These are phyloP conservation scores for Rhizoclosmatium globosum DNA, from an alignment of 192 early-diverging fungal genomes.

Conservation along the genomic window DNA sequence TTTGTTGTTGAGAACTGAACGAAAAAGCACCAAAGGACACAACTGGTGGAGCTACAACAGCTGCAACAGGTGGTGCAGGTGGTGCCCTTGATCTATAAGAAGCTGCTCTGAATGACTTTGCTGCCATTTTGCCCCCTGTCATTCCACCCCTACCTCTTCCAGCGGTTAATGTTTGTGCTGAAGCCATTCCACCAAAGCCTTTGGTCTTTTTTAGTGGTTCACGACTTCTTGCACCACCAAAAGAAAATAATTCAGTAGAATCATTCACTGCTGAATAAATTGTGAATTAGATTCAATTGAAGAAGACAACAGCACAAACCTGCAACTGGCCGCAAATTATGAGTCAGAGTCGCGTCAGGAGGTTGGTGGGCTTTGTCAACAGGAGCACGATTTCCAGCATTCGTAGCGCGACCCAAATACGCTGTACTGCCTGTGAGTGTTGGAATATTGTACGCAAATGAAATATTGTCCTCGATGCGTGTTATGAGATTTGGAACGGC, in stretches of 20 bases:
- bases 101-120: no score
- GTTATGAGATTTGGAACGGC: constrained; percentile 4
- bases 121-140: no score
- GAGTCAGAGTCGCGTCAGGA: not conserved
- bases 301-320: no score
- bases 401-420: constrained; percentile 19
- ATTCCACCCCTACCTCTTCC: no score
- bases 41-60: no score
- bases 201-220: no score
- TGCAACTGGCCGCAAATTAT: no score
- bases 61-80: not conserved
- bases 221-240: no score
- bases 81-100: not conserved
- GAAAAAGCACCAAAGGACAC: no score
- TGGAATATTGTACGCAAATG: constrained; percentile 25
- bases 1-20: not conserved
- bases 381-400: constrained; percentile 1
- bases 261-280: no score
- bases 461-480: constrained; percentile 26
- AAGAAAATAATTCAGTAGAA: no score
- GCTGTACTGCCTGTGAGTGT: constrained; percentile 6
- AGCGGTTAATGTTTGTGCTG: not conserved
- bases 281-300: no score
- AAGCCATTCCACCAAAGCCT: not conserved
- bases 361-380: constrained; percentile 13